These are phyloP conservation scores for Apophysomyces trapeziformis DNA, from an alignment of 371 early-diverging fungal species.

Conservation along the genomic window DNA sequence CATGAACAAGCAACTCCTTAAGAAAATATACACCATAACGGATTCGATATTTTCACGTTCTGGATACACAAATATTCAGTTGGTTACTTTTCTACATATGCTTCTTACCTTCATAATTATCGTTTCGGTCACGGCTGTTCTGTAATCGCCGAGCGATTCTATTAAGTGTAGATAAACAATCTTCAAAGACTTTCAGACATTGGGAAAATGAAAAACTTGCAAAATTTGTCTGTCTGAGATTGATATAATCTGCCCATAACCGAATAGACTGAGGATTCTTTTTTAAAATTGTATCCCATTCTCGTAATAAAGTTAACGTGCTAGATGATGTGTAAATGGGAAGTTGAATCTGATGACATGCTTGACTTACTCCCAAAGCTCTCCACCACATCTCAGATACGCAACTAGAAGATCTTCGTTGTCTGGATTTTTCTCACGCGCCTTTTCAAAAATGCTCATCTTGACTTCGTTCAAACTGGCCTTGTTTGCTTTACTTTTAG, in stretches of 20 bases:
- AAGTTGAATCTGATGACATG: neutral
- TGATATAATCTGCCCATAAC: slow-evolving; percentile 82
- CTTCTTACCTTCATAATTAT: slow-evolving; percentile 25
- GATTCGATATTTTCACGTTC: slow-evolving; percentile 56
- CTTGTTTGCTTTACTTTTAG: slow-evolving; percentile 37
- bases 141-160: slow-evolving; percentile 23
- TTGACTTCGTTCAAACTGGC: slow-evolving; percentile 67
- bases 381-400: slow-evolving; percentile 66
- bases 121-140: neutral
- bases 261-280: slow-evolving; percentile 46
- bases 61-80: neutral
- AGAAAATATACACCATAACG: slow-evolving; percentile 66
- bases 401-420: slow-evolving; percentile 59
- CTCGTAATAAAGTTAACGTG: slow-evolving; percentile 59
- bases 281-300: slow-evolving; percentile 74
- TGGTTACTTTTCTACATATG: neutral
- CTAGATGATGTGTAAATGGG: slow-evolving; percentile 17
- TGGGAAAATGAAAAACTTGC: slow-evolving; percentile 66
- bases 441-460: slow-evolving; percentile 77
- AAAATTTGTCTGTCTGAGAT: slow-evolving; percentile 75
- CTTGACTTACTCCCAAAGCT: slow-evolving; percentile 64
- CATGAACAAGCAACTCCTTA: slow-evolving; percentile 67
- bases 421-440: slow-evolving; percentile 64
- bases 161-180: slow-evolving; percentile 56
- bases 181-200: slow-evolving; percentile 67